These are phyloP conservation scores for Zygosaccharomyces siamensis DNA, from an alignment of 805 yeast genomes.

Conservation along the genomic window DNA sequence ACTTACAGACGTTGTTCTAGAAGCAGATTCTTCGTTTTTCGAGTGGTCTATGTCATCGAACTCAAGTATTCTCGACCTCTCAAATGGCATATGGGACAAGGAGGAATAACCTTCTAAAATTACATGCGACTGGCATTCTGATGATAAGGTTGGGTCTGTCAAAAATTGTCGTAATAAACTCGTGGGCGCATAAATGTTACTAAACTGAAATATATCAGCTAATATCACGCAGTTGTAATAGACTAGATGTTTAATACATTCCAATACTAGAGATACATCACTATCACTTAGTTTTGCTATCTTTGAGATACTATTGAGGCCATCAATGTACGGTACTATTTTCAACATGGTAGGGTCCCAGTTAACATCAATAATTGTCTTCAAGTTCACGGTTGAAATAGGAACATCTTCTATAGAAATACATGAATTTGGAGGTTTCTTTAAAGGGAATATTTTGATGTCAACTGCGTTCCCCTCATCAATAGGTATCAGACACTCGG, in stretches of 20 bases:
- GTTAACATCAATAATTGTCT: slow-evolving; percentile 71
- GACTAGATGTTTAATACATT: slow-evolving; percentile 85
- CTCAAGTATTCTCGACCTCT: slow-evolving; percentile 8
- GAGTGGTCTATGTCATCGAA: slow-evolving; percentile 9
- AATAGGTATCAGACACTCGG: slow-evolving; percentile 92
- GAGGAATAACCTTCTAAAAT: slow-evolving; percentile 39
- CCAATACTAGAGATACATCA: slow-evolving; percentile 69
- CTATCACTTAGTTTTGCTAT: slow-evolving; percentile 80
- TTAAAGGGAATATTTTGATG: slow-evolving; percentile 87
- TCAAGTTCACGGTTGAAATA: slow-evolving; percentile 73
- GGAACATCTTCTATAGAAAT: slow-evolving; percentile 85
- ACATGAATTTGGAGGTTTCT: slow-evolving; percentile 74
- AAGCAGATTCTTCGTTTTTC: slow-evolving; percentile 15
- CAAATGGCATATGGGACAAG: slow-evolving; percentile 33
- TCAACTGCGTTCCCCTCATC: slow-evolving; percentile 87
- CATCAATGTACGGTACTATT: slow-evolving; percentile 80
- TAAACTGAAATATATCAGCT: slow-evolving; percentile 83
- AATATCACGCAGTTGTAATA: slow-evolving; percentile 83
- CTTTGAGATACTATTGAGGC: slow-evolving; percentile 72
- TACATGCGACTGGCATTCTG: slow-evolving; percentile 83
- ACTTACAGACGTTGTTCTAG: slow-evolving; percentile 27
- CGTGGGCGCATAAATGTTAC: slow-evolving; percentile 85
- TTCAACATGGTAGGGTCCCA: slow-evolving; percentile 98
- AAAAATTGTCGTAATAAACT: slow-evolving; percentile 67
- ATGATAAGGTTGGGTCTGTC: slow-evolving; percentile 58